These are phyloP conservation scores for Gossypium laxum DNA, from an alignment of 441 rosid genomes.

Conservation along the genomic window DNA sequence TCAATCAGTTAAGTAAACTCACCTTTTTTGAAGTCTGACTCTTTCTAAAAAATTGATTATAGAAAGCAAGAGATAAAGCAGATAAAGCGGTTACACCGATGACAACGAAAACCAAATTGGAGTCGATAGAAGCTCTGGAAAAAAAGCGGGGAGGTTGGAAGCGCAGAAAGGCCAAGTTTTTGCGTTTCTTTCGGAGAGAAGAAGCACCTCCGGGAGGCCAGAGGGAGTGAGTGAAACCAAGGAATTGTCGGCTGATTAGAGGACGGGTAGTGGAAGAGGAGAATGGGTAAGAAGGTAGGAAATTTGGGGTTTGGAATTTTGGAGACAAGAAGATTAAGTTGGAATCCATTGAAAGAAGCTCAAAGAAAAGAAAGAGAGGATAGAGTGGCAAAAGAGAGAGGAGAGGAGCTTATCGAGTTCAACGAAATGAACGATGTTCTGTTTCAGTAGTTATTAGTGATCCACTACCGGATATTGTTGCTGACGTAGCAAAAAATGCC, in stretches of 20 bases:
- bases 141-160: conserved; percentile 29
- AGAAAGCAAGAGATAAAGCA: conserved; percentile 46
- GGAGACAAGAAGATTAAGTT: conserved; percentile 25
- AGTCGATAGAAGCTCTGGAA: conserved; percentile 40
- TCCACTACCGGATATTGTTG: conserved; percentile 19
- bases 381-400: conserved; percentile 1
- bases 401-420: conserved; percentile 12
- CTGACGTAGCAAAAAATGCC: conserved; percentile 20
- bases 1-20: conserved; percentile 11
- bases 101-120: conserved; percentile 37
- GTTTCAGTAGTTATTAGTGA: not conserved
- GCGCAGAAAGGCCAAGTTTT: conserved; percentile 17
- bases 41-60: conserved; percentile 23
- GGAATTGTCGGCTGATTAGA: conserved; percentile 33
- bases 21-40: conserved; percentile 24
- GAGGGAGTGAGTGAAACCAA: conserved; percentile 39
- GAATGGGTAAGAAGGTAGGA: conserved; percentile 25
- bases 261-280: conserved; percentile 28
- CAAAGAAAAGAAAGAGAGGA: conserved; percentile 1
- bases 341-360: conserved; percentile 27
- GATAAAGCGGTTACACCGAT: conserved; percentile 56
- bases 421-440: not conserved
- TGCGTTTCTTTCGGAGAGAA: conserved; percentile 24
- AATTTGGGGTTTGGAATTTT: conserved; percentile 30
- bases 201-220: conserved; percentile 34